These are phyloP conservation scores for Talaromyces sp. DNA, from an alignment of 2,329 filamentous ascomycete genomes.

Conservation along the genomic window DNA sequence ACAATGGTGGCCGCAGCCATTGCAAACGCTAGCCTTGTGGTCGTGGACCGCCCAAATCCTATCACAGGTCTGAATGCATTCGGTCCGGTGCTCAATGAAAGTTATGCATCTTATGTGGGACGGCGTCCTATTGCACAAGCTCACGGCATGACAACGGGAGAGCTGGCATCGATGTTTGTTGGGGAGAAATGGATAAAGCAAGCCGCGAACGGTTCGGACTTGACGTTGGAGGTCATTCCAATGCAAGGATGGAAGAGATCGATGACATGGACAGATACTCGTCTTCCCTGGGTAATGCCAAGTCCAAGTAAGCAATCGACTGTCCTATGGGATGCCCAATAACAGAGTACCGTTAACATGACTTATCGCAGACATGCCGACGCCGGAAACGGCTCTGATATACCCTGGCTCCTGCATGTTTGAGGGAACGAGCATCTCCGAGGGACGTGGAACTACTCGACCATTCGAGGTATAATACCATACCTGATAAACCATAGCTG, in stretches of 20 bases:
- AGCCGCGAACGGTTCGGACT: constrained; percentile 1
- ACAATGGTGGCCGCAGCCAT: constrained; percentile 11
- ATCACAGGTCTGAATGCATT: constrained; percentile 12
- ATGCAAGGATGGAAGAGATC: constrained; percentile 12
- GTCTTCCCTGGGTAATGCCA: constrained; percentile 13
- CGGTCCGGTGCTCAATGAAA: constrained; percentile 11
- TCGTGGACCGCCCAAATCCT: constrained; percentile 10
- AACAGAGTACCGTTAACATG: background rate
- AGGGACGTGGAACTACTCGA: constrained; percentile 11
- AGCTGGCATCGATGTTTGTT: constrained; percentile 10
- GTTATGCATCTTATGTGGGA: constrained; percentile 11
- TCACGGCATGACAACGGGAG: constrained; percentile 9
- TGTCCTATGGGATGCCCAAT: background rate
- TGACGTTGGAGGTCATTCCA: constrained; percentile 3
- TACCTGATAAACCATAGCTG: background rate
- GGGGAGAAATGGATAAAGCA: constrained; percentile 9
- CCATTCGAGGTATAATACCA: constrained; percentile 11
- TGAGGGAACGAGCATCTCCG: constrained; percentile 11
- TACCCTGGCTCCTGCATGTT: constrained; percentile 13
- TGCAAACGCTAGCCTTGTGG: constrained; percentile 4
- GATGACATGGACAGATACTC: constrained; percentile 10
- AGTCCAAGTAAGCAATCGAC: constrained; percentile 7
- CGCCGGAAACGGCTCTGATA: constrained; percentile 9
- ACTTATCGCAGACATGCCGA: constrained; percentile 9
- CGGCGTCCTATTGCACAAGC: constrained; percentile 12